Evolutionary conservation across 768 basidiomycete species (phyloP), one percentile per base, ranked within the genome.

Genomic region (Stropharia rugosoannulata): DNA sequence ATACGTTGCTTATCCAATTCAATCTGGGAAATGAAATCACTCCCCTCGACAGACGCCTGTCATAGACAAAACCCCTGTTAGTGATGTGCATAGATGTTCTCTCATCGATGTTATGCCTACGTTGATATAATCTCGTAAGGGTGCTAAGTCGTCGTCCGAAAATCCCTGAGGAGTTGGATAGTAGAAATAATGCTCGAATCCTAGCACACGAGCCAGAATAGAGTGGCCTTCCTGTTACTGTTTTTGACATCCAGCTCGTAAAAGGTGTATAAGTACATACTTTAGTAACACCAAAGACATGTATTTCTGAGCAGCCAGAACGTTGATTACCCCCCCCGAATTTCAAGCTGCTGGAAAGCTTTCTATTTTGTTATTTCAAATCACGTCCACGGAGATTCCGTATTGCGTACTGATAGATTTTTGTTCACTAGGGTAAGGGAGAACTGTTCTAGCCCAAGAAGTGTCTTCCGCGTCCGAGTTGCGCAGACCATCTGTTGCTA

Each of bases 101-200:
- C 4, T 29, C 13, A 41, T 49, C 19, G 8, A 6, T 36, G 35
- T 38, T 39, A 12, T 29, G 68, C 87, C 63, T 48, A 93, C 93
- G 66, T 96, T 96, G 46, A 97, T 66, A 50, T 85, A 77, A 19
- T 80, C 75, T 41, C 72, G 72, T 57, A 98, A 83, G 0, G 85
- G 70, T 1, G 70, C 70, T 1, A 87, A 64, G 61, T 97, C 93
- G 15, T 79, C 76, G 36, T 77, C 71, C 29, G 74, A 68, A 59
- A 97, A 89, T 0, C 90, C 92, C 16, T 84, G 78, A 19, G 96
- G 95, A 15, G 86, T 85, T 2, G 93, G 80, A 44, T 97, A 73
- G 64, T 92, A 98, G 69, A 98, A 95, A 69, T 97, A 98, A 2
- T 95, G 95, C 49, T 84, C 70, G 67, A 97, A 98, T 15, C 82